A percentile compares a stretch with the other conserved stretches of the same genome.
Conservation (phyloP, 345 rosid species). For the Lumnitzera littorea region DNA sequence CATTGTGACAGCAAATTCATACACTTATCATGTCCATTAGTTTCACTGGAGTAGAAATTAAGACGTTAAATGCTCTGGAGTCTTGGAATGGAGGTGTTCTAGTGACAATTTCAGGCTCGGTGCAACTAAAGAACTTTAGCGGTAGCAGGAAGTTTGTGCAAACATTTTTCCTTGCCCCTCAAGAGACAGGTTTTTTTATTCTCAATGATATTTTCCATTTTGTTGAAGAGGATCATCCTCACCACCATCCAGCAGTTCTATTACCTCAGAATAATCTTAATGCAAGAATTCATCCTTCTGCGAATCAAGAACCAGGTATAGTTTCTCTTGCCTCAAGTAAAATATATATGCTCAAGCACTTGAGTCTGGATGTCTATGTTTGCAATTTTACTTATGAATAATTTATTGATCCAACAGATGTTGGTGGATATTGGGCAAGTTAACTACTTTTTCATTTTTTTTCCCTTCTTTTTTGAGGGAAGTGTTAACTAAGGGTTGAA, state of each 20-base stretch:
- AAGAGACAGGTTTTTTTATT: slow-evolving; percentile 59
- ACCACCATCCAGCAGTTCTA: slow-evolving; percentile 46
- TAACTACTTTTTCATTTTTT: too few species aligned
- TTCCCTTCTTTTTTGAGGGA: too few species aligned
- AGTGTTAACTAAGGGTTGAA: too few species aligned
- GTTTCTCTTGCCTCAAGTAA: neutral
- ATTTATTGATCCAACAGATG: too few species aligned
- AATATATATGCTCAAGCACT: too few species aligned
- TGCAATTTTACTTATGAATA: too few species aligned
- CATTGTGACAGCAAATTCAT: slow-evolving; percentile 51
- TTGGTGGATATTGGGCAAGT: too few species aligned
- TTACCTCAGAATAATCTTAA: slow-evolving; percentile 36
- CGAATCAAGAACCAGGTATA: slow-evolving; percentile 44
- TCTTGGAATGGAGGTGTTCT: slow-evolving; percentile 64
- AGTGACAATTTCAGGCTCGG: slow-evolving; percentile 66
- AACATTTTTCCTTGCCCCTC: slow-evolving; percentile 72
- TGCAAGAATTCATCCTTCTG: slow-evolving; percentile 25
- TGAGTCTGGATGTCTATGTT: too few species aligned
- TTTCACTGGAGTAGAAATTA: slow-evolving; percentile 51
- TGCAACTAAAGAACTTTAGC: slow-evolving; percentile 39
- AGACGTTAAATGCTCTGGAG: slow-evolving; percentile 49
- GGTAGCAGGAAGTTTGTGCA: slow-evolving; percentile 53
- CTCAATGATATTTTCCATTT: slow-evolving; percentile 65
- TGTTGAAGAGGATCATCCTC: slow-evolving; percentile 38
- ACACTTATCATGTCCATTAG: slow-evolving; percentile 39